Conservation (phyloP, 2,329 filamentous ascomycete species). For the Esteya vermicola region DNA sequence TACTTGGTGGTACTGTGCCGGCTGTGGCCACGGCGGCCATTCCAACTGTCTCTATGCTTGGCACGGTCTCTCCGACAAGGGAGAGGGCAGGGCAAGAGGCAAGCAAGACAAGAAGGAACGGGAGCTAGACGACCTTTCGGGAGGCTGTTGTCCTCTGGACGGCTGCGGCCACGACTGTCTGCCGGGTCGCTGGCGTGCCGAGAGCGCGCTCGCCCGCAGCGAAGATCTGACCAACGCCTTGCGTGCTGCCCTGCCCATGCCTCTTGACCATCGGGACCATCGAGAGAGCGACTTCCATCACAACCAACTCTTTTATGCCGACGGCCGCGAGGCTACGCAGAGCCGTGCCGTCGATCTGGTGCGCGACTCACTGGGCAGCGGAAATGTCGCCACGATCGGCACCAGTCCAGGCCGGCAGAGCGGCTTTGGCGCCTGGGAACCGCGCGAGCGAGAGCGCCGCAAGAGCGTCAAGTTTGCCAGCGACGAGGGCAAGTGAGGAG, state of each 20-base stretch:
- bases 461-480: slow-evolving; percentile 52
- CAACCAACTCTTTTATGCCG: too few species aligned
- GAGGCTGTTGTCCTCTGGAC: slow-evolving; percentile 49
- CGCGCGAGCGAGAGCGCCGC: slow-evolving; percentile 35
- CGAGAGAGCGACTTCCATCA: too few species aligned
- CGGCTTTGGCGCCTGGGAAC: slow-evolving; percentile 1
- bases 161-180: slow-evolving; percentile 51
- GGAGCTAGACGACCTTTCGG: slow-evolving; percentile 22
- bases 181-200: slow-evolving; percentile 38
- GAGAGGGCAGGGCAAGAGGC: too few species aligned
- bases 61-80: slow-evolving; percentile 28
- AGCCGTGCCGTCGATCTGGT: slow-evolving; percentile 47
- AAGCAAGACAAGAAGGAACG: too few species aligned
- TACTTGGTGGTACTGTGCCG: slow-evolving; percentile 50
- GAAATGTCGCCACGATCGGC: slow-evolving; percentile 24
- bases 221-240: slow-evolving; percentile 34
- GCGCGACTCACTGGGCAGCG: slow-evolving; percentile 32
- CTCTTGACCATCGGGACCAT: too few species aligned
- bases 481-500: slow-evolving; percentile 12
- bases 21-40: slow-evolving; percentile 49
- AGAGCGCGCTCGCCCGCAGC: slow-evolving; percentile 26
- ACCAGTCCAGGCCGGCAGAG: slow-evolving; percentile 30
- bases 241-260: not conserved
- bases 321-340: slow-evolving; percentile 40
- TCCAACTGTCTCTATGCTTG: slow-evolving; percentile 43